Conservation (phyloP, 352 stramenopile species). For the Stramenopiles sp. region DNA sequence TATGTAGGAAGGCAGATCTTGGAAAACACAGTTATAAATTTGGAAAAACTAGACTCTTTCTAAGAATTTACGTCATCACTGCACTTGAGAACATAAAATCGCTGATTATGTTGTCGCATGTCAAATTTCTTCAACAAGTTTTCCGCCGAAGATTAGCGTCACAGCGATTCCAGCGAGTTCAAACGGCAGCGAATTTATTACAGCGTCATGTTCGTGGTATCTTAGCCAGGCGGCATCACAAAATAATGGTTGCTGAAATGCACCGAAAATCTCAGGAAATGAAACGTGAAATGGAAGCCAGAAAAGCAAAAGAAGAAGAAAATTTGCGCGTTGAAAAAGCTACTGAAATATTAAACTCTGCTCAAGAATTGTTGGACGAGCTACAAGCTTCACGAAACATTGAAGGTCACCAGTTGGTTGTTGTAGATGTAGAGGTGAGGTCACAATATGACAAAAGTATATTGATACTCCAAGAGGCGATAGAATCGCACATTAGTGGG, state of each 20-base stretch:
- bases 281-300: background rate
- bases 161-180: background rate
- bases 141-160: background rate
- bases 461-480: background rate
- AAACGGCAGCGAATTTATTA: constrained; percentile 5
- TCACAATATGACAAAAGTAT: background rate
- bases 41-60: background rate
- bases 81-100: background rate
- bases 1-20: background rate
- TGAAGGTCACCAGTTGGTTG: background rate
- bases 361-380: background rate
- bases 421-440: background rate
- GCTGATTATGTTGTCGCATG: background rate
- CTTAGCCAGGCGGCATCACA: background rate
- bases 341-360: background rate
- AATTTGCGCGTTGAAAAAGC: background rate
- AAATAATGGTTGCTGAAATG: constrained; percentile 1
- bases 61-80: background rate
- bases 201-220: background rate
- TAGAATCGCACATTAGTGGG: background rate
- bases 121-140: background rate
- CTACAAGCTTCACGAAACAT: background rate
- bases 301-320: background rate
- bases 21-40: constrained; percentile 7
- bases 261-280: background rate